These are phyloP conservation scores for Curvularia lunata DNA, from an alignment of 2,329 filamentous ascomycete genomes.

Conservation along the genomic window DNA sequence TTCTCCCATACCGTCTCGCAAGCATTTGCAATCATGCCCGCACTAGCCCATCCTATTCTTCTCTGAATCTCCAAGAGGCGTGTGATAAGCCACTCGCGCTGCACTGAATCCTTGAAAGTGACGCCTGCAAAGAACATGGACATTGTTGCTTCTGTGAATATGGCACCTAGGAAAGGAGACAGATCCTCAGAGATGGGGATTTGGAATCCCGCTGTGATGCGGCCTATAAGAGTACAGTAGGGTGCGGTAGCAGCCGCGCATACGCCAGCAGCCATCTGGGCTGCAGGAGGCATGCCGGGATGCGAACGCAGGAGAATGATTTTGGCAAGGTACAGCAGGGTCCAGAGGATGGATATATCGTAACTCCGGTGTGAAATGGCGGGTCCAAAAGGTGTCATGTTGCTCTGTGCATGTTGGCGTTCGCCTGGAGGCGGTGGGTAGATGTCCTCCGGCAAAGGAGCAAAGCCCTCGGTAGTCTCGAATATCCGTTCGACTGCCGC, in stretches of 20 bases:
- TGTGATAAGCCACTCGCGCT: conserved; percentile 78
- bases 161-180: conserved; percentile 78
- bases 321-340: conserved; percentile 82
- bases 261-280: conserved; percentile 83
- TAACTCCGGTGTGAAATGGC: conserved; percentile 84
- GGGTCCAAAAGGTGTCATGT: conserved; percentile 76
- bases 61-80: conserved; percentile 77
- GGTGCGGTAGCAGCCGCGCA: conserved; percentile 73
- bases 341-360: conserved; percentile 86
- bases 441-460: conserved; percentile 73
- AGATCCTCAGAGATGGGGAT: conserved; percentile 56
- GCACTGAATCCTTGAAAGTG: conserved; percentile 72
- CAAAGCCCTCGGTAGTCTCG: conserved; percentile 75
- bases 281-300: conserved; percentile 87
- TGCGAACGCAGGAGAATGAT: conserved; percentile 84
- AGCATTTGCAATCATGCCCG: conserved; percentile 78
- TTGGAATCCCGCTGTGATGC: conserved; percentile 75
- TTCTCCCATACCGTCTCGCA: conserved; percentile 86
- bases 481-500: conserved; percentile 62
- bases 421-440: conserved; percentile 58
- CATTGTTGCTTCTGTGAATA: conserved; percentile 81
- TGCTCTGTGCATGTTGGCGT: conserved; percentile 18
- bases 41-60: conserved; percentile 86
- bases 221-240: conserved; percentile 77
- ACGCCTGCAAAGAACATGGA: conserved; percentile 87